Evolutionary conservation across 176 grass and related monocot species (phyloP), one percentile per base, ranked within the genome.

Genomic region (Phragmites australis): DNA sequence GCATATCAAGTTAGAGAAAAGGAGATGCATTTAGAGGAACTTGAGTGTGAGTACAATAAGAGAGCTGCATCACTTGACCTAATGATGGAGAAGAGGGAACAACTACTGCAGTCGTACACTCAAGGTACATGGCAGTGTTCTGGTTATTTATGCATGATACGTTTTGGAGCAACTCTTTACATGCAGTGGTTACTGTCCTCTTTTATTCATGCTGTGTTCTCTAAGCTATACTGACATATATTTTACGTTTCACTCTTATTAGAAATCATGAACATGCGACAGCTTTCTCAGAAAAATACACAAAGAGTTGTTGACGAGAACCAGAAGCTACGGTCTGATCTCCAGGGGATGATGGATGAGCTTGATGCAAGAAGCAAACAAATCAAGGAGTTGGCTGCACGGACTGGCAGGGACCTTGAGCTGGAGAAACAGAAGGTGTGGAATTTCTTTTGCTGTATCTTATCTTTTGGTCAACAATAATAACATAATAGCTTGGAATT

Each of bases 201-300:
- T 41, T 34, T 37, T 46, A 47, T 57, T 58, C 11, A 41, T 15
- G 82, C 23, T 0, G 15, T 23, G 43, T 41, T 50, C 22, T 84
- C 31, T 57, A 40, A 16, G 10, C 19, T 3, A 56, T 57, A n/a
- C 37, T 78, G 13, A 55, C 12, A 14, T 25, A 45, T 30, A 13
- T 72, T 72, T 68, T 53, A 14, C 29, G 52, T 25, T 66, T 66
- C 51, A 66, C 32, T 40, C 29, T 75, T 50, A 45, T 21, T 67
- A 97, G 94, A 92, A 79, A 90, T 94, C 43, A 69, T 42, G 58
- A 97, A 90, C 86, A 92, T 90, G 89, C 83, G 86, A 15, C 80
- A 85, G 30, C 64, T 87, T 74, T 69, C 83, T 87, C 58, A 84
- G 60, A 72, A 94, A 67, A 86, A 94, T 76, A 87, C 85, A 34